Evolutionary conservation across 2,329 filamentous ascomycete species (phyloP).

Genomic region (Thelonectria discophora): DNA sequence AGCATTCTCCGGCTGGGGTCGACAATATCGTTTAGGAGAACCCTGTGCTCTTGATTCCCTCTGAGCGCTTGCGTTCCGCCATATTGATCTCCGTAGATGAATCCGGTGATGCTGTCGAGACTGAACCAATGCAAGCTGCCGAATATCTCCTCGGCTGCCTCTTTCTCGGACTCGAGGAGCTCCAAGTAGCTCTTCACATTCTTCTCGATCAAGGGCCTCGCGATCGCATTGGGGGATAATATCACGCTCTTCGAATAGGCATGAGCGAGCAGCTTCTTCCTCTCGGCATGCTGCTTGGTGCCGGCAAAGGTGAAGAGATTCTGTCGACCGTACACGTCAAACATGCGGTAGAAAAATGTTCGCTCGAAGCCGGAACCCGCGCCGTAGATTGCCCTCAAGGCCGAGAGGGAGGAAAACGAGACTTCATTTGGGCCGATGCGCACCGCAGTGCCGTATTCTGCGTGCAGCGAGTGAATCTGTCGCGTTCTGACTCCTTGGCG

Average conservation of each 20-base stretch:
- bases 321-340: slow-evolving; percentile 60
- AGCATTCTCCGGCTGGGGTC: slow-evolving; percentile 55
- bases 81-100: slow-evolving; percentile 56
- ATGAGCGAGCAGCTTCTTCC: slow-evolving; percentile 62
- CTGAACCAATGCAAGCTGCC: slow-evolving; percentile 61
- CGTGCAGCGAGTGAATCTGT: slow-evolving; percentile 53
- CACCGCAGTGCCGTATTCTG: slow-evolving; percentile 56
- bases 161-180: slow-evolving; percentile 49
- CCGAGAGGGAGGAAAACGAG: slow-evolving; percentile 52
- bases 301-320: slow-evolving; percentile 62
- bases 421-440: slow-evolving; percentile 59
- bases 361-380: slow-evolving; percentile 60
- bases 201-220: slow-evolving; percentile 29
- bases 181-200: slow-evolving; percentile 48
- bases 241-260: slow-evolving; percentile 62
- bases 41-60: slow-evolving; percentile 49
- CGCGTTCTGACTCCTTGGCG: slow-evolving; percentile 54
- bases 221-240: slow-evolving; percentile 24
- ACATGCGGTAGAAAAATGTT: slow-evolving; percentile 63
- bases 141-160: slow-evolving; percentile 55
- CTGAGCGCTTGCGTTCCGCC: slow-evolving; percentile 55
- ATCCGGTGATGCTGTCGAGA: slow-evolving; percentile 61
- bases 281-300: slow-evolving; percentile 53
- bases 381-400: slow-evolving; percentile 63
- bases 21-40: slow-evolving; percentile 57